Conservation (phyloP, 2,329 filamentous ascomycete species). For the Fusarium coffeatum region DNA sequence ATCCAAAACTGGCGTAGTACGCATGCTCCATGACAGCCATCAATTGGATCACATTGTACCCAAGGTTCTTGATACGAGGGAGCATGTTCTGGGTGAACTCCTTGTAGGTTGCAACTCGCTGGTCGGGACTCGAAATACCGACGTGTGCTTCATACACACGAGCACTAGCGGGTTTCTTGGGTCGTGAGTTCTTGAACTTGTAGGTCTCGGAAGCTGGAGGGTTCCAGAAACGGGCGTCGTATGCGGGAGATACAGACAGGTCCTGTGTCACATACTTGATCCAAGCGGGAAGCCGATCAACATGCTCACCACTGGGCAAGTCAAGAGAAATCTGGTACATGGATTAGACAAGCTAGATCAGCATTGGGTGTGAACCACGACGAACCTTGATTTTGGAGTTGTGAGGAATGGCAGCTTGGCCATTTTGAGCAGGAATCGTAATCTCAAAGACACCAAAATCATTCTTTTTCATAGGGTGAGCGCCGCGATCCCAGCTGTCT, state of each 20-base stretch:
- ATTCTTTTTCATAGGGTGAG: slow-evolving; percentile 89
- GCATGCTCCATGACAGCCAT: slow-evolving; percentile 99
- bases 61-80: slow-evolving; percentile 87
- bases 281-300: slow-evolving; percentile 94
- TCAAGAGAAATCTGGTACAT: slow-evolving; percentile 79
- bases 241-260: slow-evolving; percentile 86
- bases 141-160: slow-evolving; percentile 99
- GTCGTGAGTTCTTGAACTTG: slow-evolving; percentile 83
- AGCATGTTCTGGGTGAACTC: slow-evolving; percentile 95
- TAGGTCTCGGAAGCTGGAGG: slow-evolving; percentile 82
- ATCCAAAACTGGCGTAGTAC: slow-evolving; percentile 98
- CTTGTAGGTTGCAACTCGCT: slow-evolving; percentile 92
- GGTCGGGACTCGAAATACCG: slow-evolving; percentile 92
- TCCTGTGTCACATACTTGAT: slow-evolving; percentile 98
- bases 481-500: slow-evolving; percentile 88
- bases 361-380: not conserved
- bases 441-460: slow-evolving; percentile 89
- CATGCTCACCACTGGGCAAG: slow-evolving; percentile 79
- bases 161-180: slow-evolving; percentile 85
- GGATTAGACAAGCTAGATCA: slow-evolving; percentile 11
- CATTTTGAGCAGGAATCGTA: slow-evolving; percentile 76
- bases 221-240: slow-evolving; percentile 98
- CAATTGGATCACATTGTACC: slow-evolving; percentile 97
- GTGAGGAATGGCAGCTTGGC: slow-evolving; percentile 84
- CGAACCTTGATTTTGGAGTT: slow-evolving; percentile 94